Percentiles rank a stretch among this genome's conserved stretches.
Conservation (phyloP, 257 asterid genomes). For the Solanum pennellii region DNA sequence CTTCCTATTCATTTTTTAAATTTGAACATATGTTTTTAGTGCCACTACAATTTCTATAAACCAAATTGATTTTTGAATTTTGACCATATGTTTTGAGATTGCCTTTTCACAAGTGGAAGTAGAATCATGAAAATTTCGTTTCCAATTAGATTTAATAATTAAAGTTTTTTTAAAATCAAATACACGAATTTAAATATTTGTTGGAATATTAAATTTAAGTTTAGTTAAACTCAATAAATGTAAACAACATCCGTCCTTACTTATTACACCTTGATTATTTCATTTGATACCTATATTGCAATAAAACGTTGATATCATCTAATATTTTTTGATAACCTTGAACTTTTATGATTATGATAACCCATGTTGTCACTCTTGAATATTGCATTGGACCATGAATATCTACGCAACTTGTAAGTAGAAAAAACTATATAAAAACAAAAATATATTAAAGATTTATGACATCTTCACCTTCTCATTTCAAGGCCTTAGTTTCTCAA, state of each 20-base stretch:
- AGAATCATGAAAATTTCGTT: neutral
- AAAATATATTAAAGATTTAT: neutral
- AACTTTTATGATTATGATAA: neutral
- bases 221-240: neutral
- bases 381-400: neutral
- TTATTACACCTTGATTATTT: neutral
- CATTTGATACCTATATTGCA: neutral
- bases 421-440: too few relatives aligned
- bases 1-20: neutral
- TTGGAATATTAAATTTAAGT: neutral
- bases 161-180: rapidly evolving
- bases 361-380: neutral
- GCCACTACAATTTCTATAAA: neutral
- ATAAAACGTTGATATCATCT: neutral
- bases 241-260: neutral
- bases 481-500: neutral
- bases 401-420: neutral
- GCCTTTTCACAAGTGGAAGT: neutral
- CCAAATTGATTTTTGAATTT: neutral
- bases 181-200: neutral
- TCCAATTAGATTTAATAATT: neutral
- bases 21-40: neutral
- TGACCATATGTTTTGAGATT: neutral
- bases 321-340: neutral
- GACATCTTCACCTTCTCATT: neutral